Percentiles rank a stretch among this genome's conserved stretches.
phyloP scores from a whole-genome alignment of 805 yeast genomes.

The Candida odintsovae region DNA sequence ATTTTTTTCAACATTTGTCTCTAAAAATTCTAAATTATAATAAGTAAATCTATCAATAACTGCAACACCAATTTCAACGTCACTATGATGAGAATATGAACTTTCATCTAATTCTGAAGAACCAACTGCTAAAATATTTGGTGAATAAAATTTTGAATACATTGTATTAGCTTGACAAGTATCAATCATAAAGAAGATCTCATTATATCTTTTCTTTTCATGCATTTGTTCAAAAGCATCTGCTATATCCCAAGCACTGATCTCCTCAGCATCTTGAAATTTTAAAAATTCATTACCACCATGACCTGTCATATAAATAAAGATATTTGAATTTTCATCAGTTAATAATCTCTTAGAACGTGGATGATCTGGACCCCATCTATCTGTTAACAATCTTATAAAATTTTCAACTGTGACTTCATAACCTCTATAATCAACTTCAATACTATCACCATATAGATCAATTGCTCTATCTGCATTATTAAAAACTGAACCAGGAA shows the following conservation, averaged over 20 bases:
- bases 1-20: constrained; percentile 61
- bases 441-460: constrained; percentile 88
- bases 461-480: constrained; percentile 90
- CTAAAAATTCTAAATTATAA: constrained; percentile 83
- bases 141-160: constrained; percentile 89
- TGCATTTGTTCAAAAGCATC: constrained; percentile 97
- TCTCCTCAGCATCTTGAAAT: constrained; percentile 98
- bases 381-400: constrained; percentile 84
- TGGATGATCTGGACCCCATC: constrained; percentile 95
- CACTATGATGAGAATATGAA: constrained; percentile 94
- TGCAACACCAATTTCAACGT: constrained; percentile 93
- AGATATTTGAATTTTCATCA: constrained; percentile 90
- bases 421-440: constrained; percentile 95
- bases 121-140: constrained; percentile 89
- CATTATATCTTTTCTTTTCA: constrained; percentile 91
- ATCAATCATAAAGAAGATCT: constrained; percentile 95
- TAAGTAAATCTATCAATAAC: constrained; percentile 96
- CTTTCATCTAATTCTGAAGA: constrained; percentile 84
- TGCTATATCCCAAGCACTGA: constrained; percentile 91
- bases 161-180: constrained; percentile 98
- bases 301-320: constrained; percentile 95
- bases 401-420: constrained; percentile 98
- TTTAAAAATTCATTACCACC: constrained; percentile 97
- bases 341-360: constrained; percentile 84
- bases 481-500: constrained; percentile 94